These are phyloP conservation scores for Anthracocystis walkeri DNA, from an alignment of 1,284 basidiomycete species.

Conservation along the genomic window DNA sequence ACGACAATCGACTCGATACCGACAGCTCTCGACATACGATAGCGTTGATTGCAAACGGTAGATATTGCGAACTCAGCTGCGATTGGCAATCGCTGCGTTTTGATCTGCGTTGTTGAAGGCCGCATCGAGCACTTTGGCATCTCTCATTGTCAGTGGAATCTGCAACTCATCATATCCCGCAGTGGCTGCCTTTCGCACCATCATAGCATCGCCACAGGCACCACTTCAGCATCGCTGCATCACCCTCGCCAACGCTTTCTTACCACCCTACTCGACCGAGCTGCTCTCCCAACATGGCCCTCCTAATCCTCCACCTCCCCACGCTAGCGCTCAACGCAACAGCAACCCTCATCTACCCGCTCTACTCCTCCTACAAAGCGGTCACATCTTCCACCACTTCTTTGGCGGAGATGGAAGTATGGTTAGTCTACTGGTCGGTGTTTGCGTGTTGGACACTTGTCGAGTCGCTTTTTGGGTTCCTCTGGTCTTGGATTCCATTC, in stretches of 20 bases:
- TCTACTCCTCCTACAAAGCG: slow-evolving; percentile 63
- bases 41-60: too few species aligned
- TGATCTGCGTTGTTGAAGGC: too few species aligned
- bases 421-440: slow-evolving; percentile 67
- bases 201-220: too few species aligned
- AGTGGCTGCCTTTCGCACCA: too few species aligned
- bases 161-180: too few species aligned
- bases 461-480: slow-evolving; percentile 59
- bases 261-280: not conserved
- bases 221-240: not conserved
- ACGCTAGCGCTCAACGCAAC: slow-evolving; percentile 49
- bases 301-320: slow-evolving; percentile 54
- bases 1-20: too few species aligned
- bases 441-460: slow-evolving; percentile 50
- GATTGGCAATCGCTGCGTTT: too few species aligned
- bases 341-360: slow-evolving; percentile 57
- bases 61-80: too few species aligned
- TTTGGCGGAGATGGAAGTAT: slow-evolving; percentile 61
- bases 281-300: slow-evolving; percentile 35
- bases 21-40: too few species aligned
- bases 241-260: not conserved
- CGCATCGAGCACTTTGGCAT: too few species aligned
- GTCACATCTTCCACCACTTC: slow-evolving; percentile 50
- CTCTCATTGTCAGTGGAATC: too few species aligned
- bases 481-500: slow-evolving; percentile 64